These are phyloP conservation scores for Wickerhamomyces queroliae DNA, from an alignment of 805 yeast species.

Conservation along the genomic window DNA sequence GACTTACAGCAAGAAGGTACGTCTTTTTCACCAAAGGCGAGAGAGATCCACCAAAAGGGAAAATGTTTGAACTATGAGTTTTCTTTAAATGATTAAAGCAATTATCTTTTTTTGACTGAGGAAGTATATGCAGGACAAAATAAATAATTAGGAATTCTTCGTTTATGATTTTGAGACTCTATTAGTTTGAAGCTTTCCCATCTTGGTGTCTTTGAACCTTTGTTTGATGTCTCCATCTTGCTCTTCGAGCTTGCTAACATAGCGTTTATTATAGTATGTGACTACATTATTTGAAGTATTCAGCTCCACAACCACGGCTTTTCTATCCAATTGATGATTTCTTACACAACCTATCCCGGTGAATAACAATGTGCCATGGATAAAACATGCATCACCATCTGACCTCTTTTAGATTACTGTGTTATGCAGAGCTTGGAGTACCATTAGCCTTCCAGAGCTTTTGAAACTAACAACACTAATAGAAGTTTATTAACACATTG, in stretches of 20 bases:
- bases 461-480: no score
- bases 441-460: no score
- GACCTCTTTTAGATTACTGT: constrained; percentile 35
- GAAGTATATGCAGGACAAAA: constrained; percentile 74
- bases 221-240: no score
- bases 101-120: constrained; percentile 45
- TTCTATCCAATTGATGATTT: constrained; percentile 15
- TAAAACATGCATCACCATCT: constrained; percentile 98
- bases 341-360: constrained; percentile 34
- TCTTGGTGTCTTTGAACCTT: no score
- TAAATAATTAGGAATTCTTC: constrained; percentile 64
- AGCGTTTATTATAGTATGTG: constrained; percentile 2
- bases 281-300: not conserved
- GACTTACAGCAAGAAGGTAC: not conserved
- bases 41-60: not conserved
- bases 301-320: not conserved
- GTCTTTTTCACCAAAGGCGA: not conserved
- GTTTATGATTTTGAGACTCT: constrained; percentile 47
- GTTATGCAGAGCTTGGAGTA: not conserved
- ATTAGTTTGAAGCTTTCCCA: constrained; percentile 10
- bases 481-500: no score
- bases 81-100: constrained; percentile 27
- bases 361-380: constrained; percentile 72
- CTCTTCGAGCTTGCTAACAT: constrained; percentile 4
- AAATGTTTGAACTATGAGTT: not conserved